Base-by-base conservation (phyloP, 2,329 filamentous ascomycete genomes). In the Chaetomiaceae sp. region DNA sequence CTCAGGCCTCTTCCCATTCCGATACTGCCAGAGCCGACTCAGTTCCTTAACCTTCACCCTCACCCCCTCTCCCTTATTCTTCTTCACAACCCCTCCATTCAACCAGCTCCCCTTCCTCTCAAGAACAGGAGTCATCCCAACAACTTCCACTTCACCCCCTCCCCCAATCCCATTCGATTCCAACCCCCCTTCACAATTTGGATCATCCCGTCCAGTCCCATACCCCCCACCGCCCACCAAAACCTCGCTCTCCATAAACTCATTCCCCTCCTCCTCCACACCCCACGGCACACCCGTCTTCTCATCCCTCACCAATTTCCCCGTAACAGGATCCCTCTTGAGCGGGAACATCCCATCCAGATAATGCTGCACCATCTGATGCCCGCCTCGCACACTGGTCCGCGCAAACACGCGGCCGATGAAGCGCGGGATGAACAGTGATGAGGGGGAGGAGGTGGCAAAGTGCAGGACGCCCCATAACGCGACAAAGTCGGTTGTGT, bases 381-480 rank as follows among this genome's bases (percentile, higher is more conserved):
- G 81, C 0, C 81, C 81, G 3, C 80, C 78, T 2, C 72, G 70
- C 6, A 71, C 66, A 25, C 72, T 72, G 1, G 74, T 71, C 15
- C 80, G 75, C 8, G 75, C 74, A 64, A 87, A 86, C n/a, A 86
- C 75, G 15, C 78, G 72, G 9, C 81, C 81, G 36, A 84, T 74
- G 64, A 85, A 86, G 39, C 82, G 77, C 47, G 83, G 81, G 56
- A 84, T 75, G 40, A 74, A 68, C 20, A 66, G 69, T 1, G 66
- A 67, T 25, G 59, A 69, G 40, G 64, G 79, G 0, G 70, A 66
- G 2, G 75, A 66, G 22, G 71, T 69, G 47, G 79, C 76, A 25
- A 88, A 90, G 65, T 88, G 79, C 33, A 92, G 72, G 6, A 91
- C 82, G 1, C 89, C 89, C 78, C 86, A 89, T 9, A 83, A 72